Percentiles rank a stretch among this genome's conserved stretches.
These are phyloP conservation scores for Madurella mycetomatis DNA, from an alignment of 2,329 filamentous ascomycete species.

Conservation along the genomic window DNA sequence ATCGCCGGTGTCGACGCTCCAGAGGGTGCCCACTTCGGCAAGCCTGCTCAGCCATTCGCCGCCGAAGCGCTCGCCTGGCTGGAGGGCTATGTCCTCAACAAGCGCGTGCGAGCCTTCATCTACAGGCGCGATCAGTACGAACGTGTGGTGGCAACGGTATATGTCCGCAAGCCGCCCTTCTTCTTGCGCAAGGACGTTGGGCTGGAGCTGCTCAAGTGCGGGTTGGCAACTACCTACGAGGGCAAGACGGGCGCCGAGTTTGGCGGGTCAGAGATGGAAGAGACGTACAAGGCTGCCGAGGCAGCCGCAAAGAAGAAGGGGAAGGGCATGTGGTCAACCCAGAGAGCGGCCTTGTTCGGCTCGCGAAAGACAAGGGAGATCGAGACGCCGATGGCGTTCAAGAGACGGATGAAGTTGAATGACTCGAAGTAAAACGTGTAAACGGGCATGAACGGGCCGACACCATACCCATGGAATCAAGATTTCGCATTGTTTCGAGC, in stretches of 20 bases:
- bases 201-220: constrained; percentile 79
- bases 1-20: constrained; percentile 92
- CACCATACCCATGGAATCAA: constrained; percentile 18
- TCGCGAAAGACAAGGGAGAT: constrained; percentile 29
- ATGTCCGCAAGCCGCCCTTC: constrained; percentile 60
- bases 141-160: constrained; percentile 81
- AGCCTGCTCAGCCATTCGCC: constrained; percentile 77
- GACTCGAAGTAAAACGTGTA: constrained; percentile 25
- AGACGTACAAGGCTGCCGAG: constrained; percentile 63
- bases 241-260: constrained; percentile 88
- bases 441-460: constrained; percentile 15
- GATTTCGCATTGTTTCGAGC: no score
- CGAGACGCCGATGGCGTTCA: constrained; percentile 87
- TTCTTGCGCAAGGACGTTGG: constrained; percentile 69
- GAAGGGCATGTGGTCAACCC: constrained; percentile 71
- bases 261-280: constrained; percentile 60
- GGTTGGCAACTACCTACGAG: constrained; percentile 88
- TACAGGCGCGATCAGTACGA: constrained; percentile 89
- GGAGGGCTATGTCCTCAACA: constrained; percentile 63
- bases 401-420: constrained; percentile 49
- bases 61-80: constrained; percentile 80
- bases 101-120: constrained; percentile 74
- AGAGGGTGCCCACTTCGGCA: constrained; percentile 87
- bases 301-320: constrained; percentile 59
- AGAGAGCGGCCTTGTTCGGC: constrained; percentile 40